Conservation (phyloP, 768 basidiomycete genomes). For the Hericium rajendrae region DNA sequence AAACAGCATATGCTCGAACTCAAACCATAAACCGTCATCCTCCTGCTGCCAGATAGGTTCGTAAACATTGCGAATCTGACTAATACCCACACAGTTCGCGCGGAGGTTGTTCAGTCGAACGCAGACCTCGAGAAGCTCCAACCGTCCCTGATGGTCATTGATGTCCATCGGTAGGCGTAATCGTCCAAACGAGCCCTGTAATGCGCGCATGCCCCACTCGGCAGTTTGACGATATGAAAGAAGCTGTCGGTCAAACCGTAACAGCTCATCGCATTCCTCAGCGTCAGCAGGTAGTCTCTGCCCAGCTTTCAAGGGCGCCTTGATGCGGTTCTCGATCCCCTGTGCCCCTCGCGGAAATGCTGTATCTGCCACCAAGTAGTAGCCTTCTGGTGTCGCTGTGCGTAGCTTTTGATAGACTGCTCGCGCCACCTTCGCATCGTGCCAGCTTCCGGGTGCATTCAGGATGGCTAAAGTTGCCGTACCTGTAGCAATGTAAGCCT, state of each 20-base stretch:
- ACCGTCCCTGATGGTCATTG: slow-evolving; percentile 15
- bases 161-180: slow-evolving; percentile 25
- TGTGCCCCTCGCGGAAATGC: not conserved
- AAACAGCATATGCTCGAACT: slow-evolving; percentile 31
- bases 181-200: slow-evolving; percentile 39
- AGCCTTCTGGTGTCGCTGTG: not conserved
- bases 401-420: not conserved
- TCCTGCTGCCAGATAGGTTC: slow-evolving; percentile 26
- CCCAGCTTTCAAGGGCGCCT: not conserved
- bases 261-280: slow-evolving; percentile 3
- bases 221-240: slow-evolving; percentile 30
- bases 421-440: not conserved
- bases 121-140: slow-evolving; percentile 27
- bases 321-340: not conserved
- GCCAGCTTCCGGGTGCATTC: not conserved
- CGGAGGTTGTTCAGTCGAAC: slow-evolving; percentile 27
- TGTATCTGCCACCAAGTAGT: not conserved
- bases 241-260: slow-evolving; percentile 5
- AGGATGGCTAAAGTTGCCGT: not conserved
- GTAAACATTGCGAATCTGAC: slow-evolving; percentile 34
- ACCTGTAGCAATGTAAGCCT: not conserved
- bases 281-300: not conserved
- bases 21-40: slow-evolving; percentile 23
- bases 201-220: slow-evolving; percentile 39
- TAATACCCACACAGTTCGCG: slow-evolving; percentile 28